Evolutionary conservation across 768 basidiomycete genomes (phyloP), one percentile per base, ranked within the genome.

Genomic region (Leccinum subtestaceum): DNA sequence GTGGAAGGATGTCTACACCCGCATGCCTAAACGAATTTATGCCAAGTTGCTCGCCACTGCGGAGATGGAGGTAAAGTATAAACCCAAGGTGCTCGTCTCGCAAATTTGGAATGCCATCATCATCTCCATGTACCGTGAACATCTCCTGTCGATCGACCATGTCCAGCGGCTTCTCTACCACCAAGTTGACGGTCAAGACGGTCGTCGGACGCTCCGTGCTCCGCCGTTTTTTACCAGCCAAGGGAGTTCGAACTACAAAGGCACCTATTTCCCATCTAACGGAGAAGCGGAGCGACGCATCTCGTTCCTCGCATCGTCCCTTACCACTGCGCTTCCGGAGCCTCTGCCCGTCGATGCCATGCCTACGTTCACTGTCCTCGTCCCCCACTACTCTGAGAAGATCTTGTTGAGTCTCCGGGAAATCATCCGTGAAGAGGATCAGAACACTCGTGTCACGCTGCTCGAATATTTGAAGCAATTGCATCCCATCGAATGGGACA

Each of bases 31-130:
- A 81, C 84, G 97, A 48, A 98, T 99, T 61, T 99, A 97, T 73
- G 95, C 96, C 63, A 99, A 99, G 78, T 76, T 99, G 31, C 78
- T 99, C 56, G 94, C 97, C 19, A 98, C 96, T 0, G 85, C 82
- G 2, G 96, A 98, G 70, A 98, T 98, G 97, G 97, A 99, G 72
- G 86, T 97, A 75, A 98, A 98, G 76, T 99, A 98, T 80, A 98
- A 98, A 76, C 97, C 97, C 58, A 99, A 99, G 82, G 93, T 99
- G 56, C 84, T 99, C 31, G 97, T 99, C 43, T 98, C 95, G 19
- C 97, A 99, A 77, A 89, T 99, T 31, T 99, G 97, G 97, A 99
- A 99, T 73, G 97, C 97, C 48, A 82, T 98, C 75, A 96, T 99
- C 74, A 99, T 99, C 62, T 98, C 96, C 56, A 99, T 99, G 97